These are phyloP conservation scores for Alternaria postmessia DNA, from an alignment of 2,329 filamentous ascomycete genomes.

Conservation along the genomic window DNA sequence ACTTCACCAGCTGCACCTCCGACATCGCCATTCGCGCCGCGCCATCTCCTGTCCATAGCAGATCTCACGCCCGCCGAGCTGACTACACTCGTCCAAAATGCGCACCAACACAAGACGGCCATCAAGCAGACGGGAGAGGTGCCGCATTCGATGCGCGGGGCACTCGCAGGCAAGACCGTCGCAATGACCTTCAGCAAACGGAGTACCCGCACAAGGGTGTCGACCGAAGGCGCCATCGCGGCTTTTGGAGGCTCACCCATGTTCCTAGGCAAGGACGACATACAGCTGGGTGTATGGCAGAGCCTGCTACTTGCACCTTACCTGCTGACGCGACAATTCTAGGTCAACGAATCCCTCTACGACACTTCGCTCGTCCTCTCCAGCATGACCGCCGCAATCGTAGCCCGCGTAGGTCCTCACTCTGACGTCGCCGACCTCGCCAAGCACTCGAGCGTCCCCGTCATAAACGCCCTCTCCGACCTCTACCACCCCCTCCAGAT, in stretches of 20 bases:
- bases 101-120: conserved; percentile 74
- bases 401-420: conserved; percentile 63
- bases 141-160: conserved; percentile 66
- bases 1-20: conserved; percentile 50
- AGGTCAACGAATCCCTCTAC: conserved; percentile 93
- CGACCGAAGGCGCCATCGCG: conserved; percentile 89
- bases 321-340: conserved; percentile 12
- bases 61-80: conserved; percentile 85
- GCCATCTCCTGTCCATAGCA: conserved; percentile 90
- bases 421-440: conserved; percentile 59
- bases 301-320: background rate
- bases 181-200: conserved; percentile 98
- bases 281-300: conserved; percentile 81
- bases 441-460: conserved; percentile 58
- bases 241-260: conserved; percentile 91
- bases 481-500: conserved; percentile 94
- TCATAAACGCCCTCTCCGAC: conserved; percentile 74
- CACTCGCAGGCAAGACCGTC: conserved; percentile 78
- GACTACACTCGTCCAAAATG: conserved; percentile 82
- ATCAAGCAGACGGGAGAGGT: conserved; percentile 73
- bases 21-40: conserved; percentile 69
- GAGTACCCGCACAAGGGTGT: conserved; percentile 90
- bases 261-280: conserved; percentile 96
- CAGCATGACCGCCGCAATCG: conserved; percentile 65
- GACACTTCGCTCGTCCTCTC: conserved; percentile 93